Base-by-base conservation (phyloP, 352 stramenopile species). In the Aphanomyces cochlioides region DNA sequence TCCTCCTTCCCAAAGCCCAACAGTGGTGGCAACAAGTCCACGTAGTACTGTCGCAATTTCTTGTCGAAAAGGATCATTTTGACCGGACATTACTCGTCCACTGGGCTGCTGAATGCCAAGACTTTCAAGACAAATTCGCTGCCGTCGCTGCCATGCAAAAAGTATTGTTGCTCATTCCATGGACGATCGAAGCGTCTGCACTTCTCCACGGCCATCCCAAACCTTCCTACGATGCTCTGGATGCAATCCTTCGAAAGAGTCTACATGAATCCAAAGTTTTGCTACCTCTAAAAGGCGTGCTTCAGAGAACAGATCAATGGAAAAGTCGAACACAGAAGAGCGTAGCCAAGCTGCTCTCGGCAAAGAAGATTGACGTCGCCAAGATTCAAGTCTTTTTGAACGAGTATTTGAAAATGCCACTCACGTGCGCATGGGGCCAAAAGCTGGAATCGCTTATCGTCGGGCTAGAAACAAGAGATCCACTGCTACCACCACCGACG, bases 381-480 rank as follows among this genome's bases (percentile, higher is more conserved):
- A 85, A 83, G 64, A 69, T 94, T 50, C 92, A 93, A 58, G 63
- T 79, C 36, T 72, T 95, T 13, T 74, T 95, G 74, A 96, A 95
- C 69, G 88, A 96, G 66, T 96, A 96, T 75, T 90, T 86, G 38
- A 96, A 96, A 73, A 79, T 96, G 13, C 88, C 88, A 15, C 67
- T 96, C 21, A 93, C 88, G 12, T 93, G 77, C 56, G 59, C 67
- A 8, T 65, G 78, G n/a, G 73, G 74, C 2, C 61, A 74, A 19
- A 75, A 74, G 8, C 73, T 90, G 38, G 66, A 85, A 59, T 63
- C 36, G 13, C 53, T 70, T 43, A 4, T 70, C 17, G 64, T 39
- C n/a, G 64, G 45, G 15, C 45, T 70, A 3, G 54, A 47, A 10
- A 45, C 53, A 15, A 36, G 64, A 50, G 64, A 70, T 7, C 50